Evolutionary conservation across 805 yeast genomes (phyloP).

Genomic region (Ogataea siamensis): DNA sequence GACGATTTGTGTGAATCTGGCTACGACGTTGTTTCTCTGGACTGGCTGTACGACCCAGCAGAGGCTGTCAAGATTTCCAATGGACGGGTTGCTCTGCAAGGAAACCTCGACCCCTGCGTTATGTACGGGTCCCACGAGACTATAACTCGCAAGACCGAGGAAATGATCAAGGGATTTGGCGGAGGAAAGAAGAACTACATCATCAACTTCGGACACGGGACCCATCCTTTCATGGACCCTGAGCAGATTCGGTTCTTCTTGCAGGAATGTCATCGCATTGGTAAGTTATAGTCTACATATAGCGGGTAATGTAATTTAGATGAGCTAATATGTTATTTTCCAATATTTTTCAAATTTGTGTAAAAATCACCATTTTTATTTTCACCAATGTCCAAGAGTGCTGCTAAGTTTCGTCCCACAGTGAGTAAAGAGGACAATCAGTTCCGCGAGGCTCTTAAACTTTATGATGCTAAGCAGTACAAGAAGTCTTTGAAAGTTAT

Average conservation of each 20-base stretch:
- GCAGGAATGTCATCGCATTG: constrained; percentile 82
- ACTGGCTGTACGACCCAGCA: constrained; percentile 84
- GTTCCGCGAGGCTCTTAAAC: constrained; percentile 77
- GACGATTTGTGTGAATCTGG: constrained; percentile 79
- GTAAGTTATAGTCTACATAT: constrained; percentile 34
- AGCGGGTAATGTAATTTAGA: constrained; percentile 1
- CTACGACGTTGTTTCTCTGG: constrained; percentile 86
- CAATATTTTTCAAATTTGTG: no score
- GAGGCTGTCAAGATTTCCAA: constrained; percentile 75
- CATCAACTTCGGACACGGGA: constrained; percentile 96
- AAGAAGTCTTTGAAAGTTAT: constrained; percentile 77
- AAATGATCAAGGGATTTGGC: constrained; percentile 89
- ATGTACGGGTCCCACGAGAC: constrained; percentile 87
- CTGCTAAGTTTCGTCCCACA: constrained; percentile 7
- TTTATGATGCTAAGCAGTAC: constrained; percentile 84
- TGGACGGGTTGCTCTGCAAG: constrained; percentile 84
- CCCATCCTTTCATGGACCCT: constrained; percentile 97
- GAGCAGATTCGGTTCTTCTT: constrained; percentile 82
- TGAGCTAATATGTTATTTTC: no score
- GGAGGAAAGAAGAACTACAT: constrained; percentile 91
- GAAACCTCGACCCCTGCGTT: constrained; percentile 92
- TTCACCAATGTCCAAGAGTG: constrained; percentile 4
- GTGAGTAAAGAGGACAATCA: constrained; percentile 63
- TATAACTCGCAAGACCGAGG: constrained; percentile 76
- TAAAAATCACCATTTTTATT: no score